Evolutionary conservation across 2,329 filamentous ascomycete species (phyloP).

Genomic region (Onygenales sp.): DNA sequence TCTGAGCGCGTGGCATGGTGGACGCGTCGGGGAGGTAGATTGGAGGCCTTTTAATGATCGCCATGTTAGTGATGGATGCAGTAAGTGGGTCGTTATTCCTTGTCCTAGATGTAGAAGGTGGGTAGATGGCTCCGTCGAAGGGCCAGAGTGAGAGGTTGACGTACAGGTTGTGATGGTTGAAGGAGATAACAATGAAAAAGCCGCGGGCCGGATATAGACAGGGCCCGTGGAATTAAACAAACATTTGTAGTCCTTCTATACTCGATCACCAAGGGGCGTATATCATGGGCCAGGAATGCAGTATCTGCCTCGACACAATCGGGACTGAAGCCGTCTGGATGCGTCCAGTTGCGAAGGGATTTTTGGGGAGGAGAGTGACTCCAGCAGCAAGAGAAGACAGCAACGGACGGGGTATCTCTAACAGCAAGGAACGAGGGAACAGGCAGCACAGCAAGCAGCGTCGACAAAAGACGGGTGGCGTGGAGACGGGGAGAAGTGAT

Average conservation of each 20-base stretch:
- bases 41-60: constrained; percentile 6
- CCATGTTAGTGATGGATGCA: constrained; percentile 6
- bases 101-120: not conserved
- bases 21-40: constrained; percentile 5
- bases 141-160: not conserved
- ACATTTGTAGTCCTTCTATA: not conserved
- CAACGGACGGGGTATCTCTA: not conserved
- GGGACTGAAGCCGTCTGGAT: too few species aligned
- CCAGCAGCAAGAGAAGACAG: too few species aligned
- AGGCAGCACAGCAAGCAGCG: not conserved
- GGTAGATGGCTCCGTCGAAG: not conserved
- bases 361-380: too few species aligned
- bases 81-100: too few species aligned
- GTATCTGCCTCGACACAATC: not conserved
- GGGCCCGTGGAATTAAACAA: not conserved
- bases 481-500: not conserved
- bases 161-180: not conserved
- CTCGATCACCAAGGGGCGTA: not conserved
- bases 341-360: too few species aligned
- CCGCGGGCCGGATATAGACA: not conserved
- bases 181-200: not conserved
- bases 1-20: constrained; percentile 25
- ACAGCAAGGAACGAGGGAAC: not conserved
- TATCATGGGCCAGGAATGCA: not conserved
- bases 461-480: too few species aligned